Base-by-base conservation (phyloP, 768 basidiomycete species). In the Daedaleopsis nitida region DNA sequence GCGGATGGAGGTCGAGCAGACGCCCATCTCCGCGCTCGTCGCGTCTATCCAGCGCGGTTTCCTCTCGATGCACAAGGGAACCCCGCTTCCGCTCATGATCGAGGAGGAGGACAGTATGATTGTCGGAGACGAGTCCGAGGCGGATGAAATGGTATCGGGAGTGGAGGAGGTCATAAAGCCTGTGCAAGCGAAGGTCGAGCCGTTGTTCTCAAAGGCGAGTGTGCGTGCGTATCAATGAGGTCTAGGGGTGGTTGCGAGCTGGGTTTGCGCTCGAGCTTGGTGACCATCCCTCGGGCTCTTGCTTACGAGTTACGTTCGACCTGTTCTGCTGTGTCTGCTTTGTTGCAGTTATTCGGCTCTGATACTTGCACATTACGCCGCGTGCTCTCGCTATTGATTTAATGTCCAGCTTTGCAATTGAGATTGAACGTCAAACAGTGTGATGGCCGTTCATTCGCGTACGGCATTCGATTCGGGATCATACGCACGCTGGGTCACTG, bases 1-100 rank as follows among this genome's bases (percentile, higher is more conserved):
- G 35, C 45, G 39, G 23, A 32, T 42, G 13, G 50, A 44, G 23
- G 61, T 67, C 32, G 66, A 62, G 57, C 67, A 75, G 62, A 89
- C 88, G 34, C 88, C 88, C 2, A 90, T 90, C 51, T 88, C 88
- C 8, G 76, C 83, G 10, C 79, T 90, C 34, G 68, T 76, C 23
- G 67, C 68, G 52, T 69, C 86, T 3, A 90, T 90, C 57, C 81
- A 89, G 64, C 81, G 79, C 16, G 88, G 87, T 35, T 90, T 90
- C 71, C 71, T 86, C n/a, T 80, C 84, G 65, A 85, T 86, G 4
- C 87, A 86, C 44, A 5, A 27, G 16, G 78, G 76, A n/a, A 79
- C 83, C 1, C 85, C 86, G 2, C 76, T 88, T 39, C 86, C 87
- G 2, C 86, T 86, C 2, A 59, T 59, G 62, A 63, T 62, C 37